Percentiles rank a stretch among this genome's conserved stretches.
These are phyloP conservation scores for Melampsora americana DNA, from an alignment of 1,284 basidiomycete genomes.

Conservation along the genomic window DNA sequence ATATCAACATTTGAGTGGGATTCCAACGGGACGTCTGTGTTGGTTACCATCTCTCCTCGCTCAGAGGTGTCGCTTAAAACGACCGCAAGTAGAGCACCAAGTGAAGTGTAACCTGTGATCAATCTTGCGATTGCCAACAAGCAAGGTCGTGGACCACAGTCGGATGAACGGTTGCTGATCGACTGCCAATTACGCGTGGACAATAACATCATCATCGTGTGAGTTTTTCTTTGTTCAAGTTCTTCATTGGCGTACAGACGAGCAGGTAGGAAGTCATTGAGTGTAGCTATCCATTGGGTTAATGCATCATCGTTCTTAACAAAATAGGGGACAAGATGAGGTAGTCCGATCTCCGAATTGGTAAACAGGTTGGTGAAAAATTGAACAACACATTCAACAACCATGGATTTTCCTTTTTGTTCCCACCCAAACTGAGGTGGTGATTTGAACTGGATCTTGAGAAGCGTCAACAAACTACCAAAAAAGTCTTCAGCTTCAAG, in stretches of 20 bases:
- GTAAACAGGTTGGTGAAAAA: background rate
- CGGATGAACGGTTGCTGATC: background rate
- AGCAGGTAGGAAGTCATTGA: background rate
- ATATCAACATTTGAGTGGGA: background rate
- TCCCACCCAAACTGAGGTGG: background rate
- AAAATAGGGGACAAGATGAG: background rate
- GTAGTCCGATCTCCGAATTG: background rate
- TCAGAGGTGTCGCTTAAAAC: background rate
- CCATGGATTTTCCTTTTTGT: background rate
- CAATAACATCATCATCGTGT: background rate
- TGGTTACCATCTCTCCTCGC: background rate
- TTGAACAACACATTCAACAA: constrained; percentile 7
- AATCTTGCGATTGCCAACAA: constrained; percentile 5
- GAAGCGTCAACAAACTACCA: background rate
- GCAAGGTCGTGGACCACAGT: background rate
- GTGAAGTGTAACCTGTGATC: background rate
- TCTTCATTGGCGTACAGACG: background rate
- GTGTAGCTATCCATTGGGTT: background rate
- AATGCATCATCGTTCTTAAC: background rate
- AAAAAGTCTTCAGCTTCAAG: constrained; percentile 8
- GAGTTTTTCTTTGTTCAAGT: background rate
- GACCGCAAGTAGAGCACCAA: constrained; percentile 1
- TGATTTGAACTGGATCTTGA: background rate
- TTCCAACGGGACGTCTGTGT: background rate
- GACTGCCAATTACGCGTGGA: constrained; percentile 4